Base-by-base conservation (phyloP, 2,329 filamentous ascomycete genomes). In the Diaporthe citri region DNA sequence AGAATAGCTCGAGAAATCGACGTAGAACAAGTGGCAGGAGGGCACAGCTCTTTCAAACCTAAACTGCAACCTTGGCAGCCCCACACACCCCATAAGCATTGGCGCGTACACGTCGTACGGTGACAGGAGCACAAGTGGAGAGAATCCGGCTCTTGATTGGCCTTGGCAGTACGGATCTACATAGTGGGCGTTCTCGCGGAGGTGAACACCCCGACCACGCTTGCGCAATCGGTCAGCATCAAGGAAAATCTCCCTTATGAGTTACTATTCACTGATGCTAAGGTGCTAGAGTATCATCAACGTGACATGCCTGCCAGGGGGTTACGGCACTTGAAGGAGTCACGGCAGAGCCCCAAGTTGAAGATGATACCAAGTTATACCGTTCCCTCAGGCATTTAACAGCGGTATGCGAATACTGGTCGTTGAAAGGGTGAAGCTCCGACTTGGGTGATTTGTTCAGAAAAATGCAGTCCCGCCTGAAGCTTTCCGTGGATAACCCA, bases 91-190 rank as follows among this genome's bases (percentile, higher is more conserved):
- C 10, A 17, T 34, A 48, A 48, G 25, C 25, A 4, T 48, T 39
- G 56, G 41, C 41, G 41, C 9, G 41, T 66, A 28, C 25, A 66
- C 5, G 36, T 28, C 36, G n/a, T 41, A n/a, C 28, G 41, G 41
- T 36, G 56, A 66, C 4, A 66, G 60, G 43, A 48, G 60, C 28
- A 8, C 10, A 12, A 48, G 60, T 66, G 60, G 60, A 66, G 41
- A 48, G 60, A 48, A 48, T 48, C 20, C 60, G 17, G 41, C 60
- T 17, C 25, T 64, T 48, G 41, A 48, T 66, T 66, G 60, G 60
- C 7, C 20, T 48, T 48, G 60, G 12, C 3, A 9, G 17, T n/a
- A 34, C 9, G 41, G 60, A 66, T 66, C 60, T 34, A 66, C 60
- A n/a, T 48, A 36, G 5, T 25, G 48, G 10, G 28, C 17, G 17